Evolutionary conservation across 1,284 basidiomycete genomes (phyloP).

Genomic region (Ustilago hordei): DNA sequence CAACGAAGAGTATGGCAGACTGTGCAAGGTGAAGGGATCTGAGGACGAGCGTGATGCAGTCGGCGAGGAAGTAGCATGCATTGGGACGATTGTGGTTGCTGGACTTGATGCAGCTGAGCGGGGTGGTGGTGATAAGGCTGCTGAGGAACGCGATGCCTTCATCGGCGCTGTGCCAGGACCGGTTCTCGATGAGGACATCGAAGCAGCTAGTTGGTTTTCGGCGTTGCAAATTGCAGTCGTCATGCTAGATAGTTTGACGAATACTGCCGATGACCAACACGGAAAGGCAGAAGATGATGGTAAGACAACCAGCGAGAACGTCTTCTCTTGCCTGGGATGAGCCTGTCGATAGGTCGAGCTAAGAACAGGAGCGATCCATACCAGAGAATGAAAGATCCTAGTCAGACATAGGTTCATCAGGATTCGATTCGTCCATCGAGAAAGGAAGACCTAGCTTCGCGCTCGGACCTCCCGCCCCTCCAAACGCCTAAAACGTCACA

Average conservation of each 20-base stretch:
- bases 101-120: not conserved
- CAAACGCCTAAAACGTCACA: not conserved
- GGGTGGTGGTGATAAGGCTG: not conserved
- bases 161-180: no score
- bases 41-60: slow-evolving; percentile 3
- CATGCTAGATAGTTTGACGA: no score
- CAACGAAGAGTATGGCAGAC: not conserved
- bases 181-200: no score
- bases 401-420: not conserved
- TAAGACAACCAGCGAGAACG: no score
- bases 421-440: not conserved
- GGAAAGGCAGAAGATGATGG: no score
- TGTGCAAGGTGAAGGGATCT: not conserved
- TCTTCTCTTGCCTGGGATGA: no score
- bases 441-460: not conserved
- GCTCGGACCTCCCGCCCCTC: not conserved
- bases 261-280: no score
- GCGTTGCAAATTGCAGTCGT: no score
- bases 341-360: not conserved
- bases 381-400: not conserved
- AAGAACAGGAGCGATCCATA: not conserved
- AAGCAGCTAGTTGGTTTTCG: no score
- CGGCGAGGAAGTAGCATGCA: not conserved
- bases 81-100: not conserved
- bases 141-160: not conserved